Evolutionary conservation across 805 yeast genomes (phyloP), one percentile per base, ranked within the genome.

Genomic region (Wickerhamiella cacticola): DNA sequence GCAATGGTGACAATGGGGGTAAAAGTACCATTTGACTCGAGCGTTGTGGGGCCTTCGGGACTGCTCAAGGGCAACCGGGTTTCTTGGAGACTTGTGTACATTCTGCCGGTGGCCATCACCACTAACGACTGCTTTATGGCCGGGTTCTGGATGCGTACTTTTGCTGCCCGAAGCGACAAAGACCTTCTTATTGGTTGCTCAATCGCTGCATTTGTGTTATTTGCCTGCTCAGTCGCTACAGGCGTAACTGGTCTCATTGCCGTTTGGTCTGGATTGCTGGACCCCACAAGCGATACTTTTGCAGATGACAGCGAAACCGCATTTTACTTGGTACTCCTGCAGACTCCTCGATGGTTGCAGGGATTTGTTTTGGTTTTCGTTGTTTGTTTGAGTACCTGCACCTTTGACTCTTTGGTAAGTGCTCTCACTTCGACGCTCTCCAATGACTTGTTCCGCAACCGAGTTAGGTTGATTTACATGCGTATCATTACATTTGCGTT

Each of bases 121-220:
- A 83, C 96, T 28, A 88, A 88, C 59, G 95, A 86, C 61, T 77
- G 88, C 61, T 88, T 88, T 65, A 68, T 88, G 72, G 75, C 94
- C 26, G 95, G 95, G 0, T 87, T 88, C 63, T 88, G 97, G 97
- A 68, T 88, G 52, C 72, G 97, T 59, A 84, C 97, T 0, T 88
- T 88, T 68, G 95, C 97, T 5, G 80, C 95, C 5, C 76, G 76
- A 53, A 68, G 85, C 7, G 77, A 87, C 64, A 75, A 70, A 54
- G 95, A 87, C 59, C 71, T 88, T 56, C 63, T 74, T 63, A 74
- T 84, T 54, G 94, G 92, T 22, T 76, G 87, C 47, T 70, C 79
- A 3, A 67, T 88, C 51, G 95, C 96, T 0, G 73, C 88, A 0
- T 62, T 82, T 49, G 73, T 82, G 19, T 68, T 79, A 39, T 75